phyloP scores from a whole-genome alignment of 169 alveolate species.

The Amoebophrya sp. region DNA sequence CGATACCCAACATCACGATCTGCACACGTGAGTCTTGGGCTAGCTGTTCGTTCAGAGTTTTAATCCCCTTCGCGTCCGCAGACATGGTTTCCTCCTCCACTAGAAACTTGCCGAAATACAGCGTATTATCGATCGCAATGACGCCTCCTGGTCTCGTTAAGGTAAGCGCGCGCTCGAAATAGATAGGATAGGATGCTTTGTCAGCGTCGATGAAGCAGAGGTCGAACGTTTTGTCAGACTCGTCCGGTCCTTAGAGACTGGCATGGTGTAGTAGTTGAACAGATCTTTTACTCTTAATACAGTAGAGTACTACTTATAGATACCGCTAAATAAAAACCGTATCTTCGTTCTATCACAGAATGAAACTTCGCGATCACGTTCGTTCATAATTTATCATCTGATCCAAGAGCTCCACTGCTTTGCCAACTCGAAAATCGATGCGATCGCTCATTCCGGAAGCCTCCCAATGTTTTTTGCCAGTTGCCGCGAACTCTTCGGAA shows the following conservation, averaged over 20 bases:
- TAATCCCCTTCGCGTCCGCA: not conserved
- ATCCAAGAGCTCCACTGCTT: not conserved
- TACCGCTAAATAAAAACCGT: too few species aligned
- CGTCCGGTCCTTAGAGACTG: too few species aligned
- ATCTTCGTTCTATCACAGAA: too few species aligned
- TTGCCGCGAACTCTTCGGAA: not conserved
- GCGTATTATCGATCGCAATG: not conserved
- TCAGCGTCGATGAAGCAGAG: not conserved
- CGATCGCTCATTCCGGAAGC: not conserved
- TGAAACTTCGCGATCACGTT: too few species aligned
- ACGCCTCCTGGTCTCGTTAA: not conserved
- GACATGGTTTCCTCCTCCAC: not conserved
- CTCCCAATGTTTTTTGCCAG: not conserved
- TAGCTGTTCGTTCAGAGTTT: not conserved
- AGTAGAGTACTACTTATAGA: too few species aligned
- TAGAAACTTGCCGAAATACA: not conserved
- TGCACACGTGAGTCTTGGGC: not conserved
- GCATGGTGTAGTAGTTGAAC: too few species aligned
- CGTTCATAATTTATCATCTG: not conserved
- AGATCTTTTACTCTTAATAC: too few species aligned
- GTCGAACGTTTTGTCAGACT: not conserved
- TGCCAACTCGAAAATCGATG: not conserved
- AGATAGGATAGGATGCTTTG: not conserved
- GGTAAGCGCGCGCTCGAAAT: not conserved
- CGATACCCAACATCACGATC: not conserved